Conservation (phyloP, 495 filamentous ascomycete genomes). For the Neurospora sp. region DNA sequence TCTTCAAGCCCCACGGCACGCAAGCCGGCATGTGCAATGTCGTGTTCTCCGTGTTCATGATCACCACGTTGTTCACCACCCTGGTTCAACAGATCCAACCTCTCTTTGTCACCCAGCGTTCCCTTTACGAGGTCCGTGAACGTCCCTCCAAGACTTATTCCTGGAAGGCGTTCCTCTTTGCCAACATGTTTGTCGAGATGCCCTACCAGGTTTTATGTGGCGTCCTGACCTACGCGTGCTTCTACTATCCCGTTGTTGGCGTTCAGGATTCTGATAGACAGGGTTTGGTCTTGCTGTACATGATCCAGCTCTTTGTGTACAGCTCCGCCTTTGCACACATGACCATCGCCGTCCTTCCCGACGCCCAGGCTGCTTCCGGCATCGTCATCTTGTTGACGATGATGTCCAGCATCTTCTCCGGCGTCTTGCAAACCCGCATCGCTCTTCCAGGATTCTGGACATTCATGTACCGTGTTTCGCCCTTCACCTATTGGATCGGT, state of each 20-base stretch:
- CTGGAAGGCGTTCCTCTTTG: slow-evolving; percentile 61
- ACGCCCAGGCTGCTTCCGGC: slow-evolving; percentile 53
- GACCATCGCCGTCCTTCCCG: slow-evolving; percentile 52
- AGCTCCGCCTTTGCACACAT: slow-evolving; percentile 56
- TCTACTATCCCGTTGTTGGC: slow-evolving; percentile 54
- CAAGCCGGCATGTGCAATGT: slow-evolving; percentile 53
- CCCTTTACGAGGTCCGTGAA: slow-evolving; percentile 62
- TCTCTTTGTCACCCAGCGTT: slow-evolving; percentile 52
- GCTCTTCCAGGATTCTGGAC: slow-evolving; percentile 59
- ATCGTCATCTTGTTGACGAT: slow-evolving; percentile 53
- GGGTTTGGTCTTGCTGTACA: slow-evolving; percentile 49
- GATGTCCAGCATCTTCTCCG: slow-evolving; percentile 47
- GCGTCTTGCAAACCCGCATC: slow-evolving; percentile 30
- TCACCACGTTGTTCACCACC: slow-evolving; percentile 51
- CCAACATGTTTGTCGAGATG: slow-evolving; percentile 62
- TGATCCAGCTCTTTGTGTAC: slow-evolving; percentile 46
- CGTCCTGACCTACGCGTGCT: slow-evolving; percentile 48
- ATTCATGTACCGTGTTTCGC: slow-evolving; percentile 61
- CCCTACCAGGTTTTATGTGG: slow-evolving; percentile 56
- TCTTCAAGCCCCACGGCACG: slow-evolving; percentile 51
- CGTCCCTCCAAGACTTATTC: slow-evolving; percentile 58
- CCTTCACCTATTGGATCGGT: slow-evolving; percentile 53
- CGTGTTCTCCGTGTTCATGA: slow-evolving; percentile 66
- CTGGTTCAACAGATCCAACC: slow-evolving; percentile 59
- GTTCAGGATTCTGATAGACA: slow-evolving; percentile 41